Evolutionary conservation across 805 yeast genomes (phyloP), one percentile per base, ranked within the genome.

Genomic region (Wickerhamia fluorescens): DNA sequence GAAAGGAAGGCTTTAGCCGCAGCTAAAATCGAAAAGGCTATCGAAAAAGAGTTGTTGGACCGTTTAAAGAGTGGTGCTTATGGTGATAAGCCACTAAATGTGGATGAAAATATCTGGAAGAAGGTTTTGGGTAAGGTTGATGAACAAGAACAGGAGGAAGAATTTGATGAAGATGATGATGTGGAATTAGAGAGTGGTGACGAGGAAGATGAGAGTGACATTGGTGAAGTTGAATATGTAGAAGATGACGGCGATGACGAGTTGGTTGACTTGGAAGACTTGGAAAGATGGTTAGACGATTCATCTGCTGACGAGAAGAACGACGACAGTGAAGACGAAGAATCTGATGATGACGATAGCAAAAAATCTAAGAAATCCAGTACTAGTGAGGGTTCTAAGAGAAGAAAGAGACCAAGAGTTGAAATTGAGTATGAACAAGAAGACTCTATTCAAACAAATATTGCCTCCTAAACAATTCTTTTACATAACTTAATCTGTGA

Each of bases 11-110:
- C 98, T 0, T 66, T 92, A 37, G 85, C 85, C 14, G 97, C 98
- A 22, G 98, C 98, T 15, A 84, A 83, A 66, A 85, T 92, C 44
- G 98, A 92, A 55, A 86, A 85, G 61, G 87, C 95, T 9, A 92
- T 92, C 44, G 98, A 92, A 59, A 86, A 86, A 61, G 98, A 92
- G 58, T 71, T 92, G 41, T 68, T 92, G 49, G 96, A 88, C 31
- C 78, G 98, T 58, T 73, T 92, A 50, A 92, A 92, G 75, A 78
- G 89, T 49, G 98, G 98, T 37, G 97, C 97, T 2, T 92, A 92
- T 53, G 98, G 98, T 41, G 97, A 92, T 51, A 85, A 89, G 57
- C 98, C 98, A 33, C 68, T 92, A 51, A 92, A 92, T 49, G 97
- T 92, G 20, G 97, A 92, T 47, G 96, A 89, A 49, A 79, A 79